Evolutionary conservation across 2,329 filamentous ascomycete genomes (phyloP).

Genomic region (Ophiocordyceps camponoti-leonardi): DNA sequence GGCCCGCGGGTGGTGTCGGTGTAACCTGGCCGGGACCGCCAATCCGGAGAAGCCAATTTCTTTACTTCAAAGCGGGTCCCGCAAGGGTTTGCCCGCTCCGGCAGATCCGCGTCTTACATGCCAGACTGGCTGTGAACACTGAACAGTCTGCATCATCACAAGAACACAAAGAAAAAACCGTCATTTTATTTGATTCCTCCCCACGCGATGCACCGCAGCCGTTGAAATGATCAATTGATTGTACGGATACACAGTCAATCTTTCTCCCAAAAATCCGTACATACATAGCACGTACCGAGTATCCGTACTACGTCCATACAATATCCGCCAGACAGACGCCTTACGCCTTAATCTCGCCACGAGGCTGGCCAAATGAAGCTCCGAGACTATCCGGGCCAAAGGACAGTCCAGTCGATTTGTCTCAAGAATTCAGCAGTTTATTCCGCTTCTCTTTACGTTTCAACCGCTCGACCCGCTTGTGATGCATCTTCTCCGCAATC

Average conservation of each 20-base stretch:
- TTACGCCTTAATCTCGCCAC: not conserved
- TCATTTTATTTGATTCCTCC: not conserved
- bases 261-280: too few species aligned
- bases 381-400: not conserved
- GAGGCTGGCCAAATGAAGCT: not conserved
- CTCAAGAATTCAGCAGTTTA: constrained; percentile 54
- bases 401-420: not conserved
- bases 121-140: too few species aligned
- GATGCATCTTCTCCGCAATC: constrained; percentile 96
- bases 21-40: constrained; percentile 26
- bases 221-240: not conserved
- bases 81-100: not conserved
- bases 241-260: not conserved
- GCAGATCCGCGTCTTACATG: not conserved
- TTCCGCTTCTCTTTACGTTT: constrained; percentile 96
- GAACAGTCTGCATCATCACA: not conserved
- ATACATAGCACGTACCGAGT: too few species aligned
- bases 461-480: constrained; percentile 79
- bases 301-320: too few species aligned
- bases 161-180: not conserved
- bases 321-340: not conserved
- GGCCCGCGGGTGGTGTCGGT: constrained; percentile 18
- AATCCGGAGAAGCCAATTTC: constrained; percentile 27
- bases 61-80: not conserved
- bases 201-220: not conserved